phyloP scores from a whole-genome alignment of 2,329 filamentous ascomycete species.

The Dactylellina cionopaga region DNA sequence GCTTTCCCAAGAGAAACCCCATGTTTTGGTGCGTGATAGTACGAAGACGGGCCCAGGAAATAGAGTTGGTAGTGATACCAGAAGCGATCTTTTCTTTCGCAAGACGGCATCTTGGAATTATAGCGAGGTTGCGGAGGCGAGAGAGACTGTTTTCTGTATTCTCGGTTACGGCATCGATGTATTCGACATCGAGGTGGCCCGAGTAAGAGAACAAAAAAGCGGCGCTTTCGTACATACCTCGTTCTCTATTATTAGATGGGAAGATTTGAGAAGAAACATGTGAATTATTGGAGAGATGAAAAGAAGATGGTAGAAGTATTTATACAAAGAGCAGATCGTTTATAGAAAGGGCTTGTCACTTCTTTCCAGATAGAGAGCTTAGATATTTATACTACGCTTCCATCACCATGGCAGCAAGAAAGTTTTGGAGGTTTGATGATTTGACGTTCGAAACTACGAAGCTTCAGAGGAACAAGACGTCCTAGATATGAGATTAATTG shows the following conservation, averaged over 20 bases:
- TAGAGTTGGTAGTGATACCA: not conserved
- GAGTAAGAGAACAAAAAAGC: conserved; percentile 11
- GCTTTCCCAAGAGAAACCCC: not conserved
- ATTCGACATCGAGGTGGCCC: conserved; percentile 17
- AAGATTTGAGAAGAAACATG: not conserved
- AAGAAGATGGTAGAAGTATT: not conserved
- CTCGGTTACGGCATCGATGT: conserved; percentile 18
- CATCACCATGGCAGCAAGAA: no score
- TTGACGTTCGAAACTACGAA: no score
- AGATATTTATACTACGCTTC: no score
- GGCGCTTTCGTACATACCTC: conserved; percentile 4
- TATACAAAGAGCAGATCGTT: no score
- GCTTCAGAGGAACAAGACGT: no score
- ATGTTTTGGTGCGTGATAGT: not conserved
- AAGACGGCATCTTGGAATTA: not conserved
- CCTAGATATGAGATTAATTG: no score
- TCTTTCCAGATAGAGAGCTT: no score
- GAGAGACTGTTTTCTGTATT: conserved; percentile 10
- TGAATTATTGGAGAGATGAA: not conserved
- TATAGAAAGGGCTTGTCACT: no score
- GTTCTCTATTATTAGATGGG: not conserved
- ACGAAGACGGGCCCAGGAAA: not conserved
- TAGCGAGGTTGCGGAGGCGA: conserved; percentile 6
- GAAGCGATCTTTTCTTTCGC: not conserved
- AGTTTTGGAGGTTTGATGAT: no score